These are phyloP conservation scores for Allantophomopsis cytisporea DNA, from an alignment of 2,329 filamentous ascomycete species.

Conservation along the genomic window DNA sequence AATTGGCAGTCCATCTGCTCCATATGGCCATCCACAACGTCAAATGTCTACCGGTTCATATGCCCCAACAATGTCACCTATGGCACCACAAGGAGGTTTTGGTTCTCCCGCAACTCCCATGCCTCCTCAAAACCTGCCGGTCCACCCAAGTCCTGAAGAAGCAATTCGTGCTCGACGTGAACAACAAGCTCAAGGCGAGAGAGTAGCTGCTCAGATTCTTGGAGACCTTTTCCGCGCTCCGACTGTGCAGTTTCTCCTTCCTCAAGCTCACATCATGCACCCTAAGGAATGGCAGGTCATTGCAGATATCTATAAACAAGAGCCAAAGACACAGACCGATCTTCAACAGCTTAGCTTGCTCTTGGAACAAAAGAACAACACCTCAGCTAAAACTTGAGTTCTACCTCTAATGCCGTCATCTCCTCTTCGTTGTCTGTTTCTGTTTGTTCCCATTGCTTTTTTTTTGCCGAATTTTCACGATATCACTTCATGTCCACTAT, in stretches of 20 bases:
- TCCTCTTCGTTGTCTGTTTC: no score
- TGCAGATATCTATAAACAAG: conserved; percentile 26
- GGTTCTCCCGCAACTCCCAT: conserved; percentile 7
- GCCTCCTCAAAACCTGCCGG: conserved; percentile 14
- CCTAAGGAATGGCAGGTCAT: conserved; percentile 65
- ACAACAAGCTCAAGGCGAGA: conserved; percentile 35
- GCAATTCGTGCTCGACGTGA: conserved; percentile 23
- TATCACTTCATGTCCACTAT: neutral
- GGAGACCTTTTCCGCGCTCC: conserved; percentile 46
- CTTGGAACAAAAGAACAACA: conserved; percentile 32
- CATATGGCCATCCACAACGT: conserved; percentile 22
- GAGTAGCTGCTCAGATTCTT: conserved; percentile 47
- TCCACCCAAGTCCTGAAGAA: conserved; percentile 12
- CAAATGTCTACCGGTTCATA: conserved; percentile 31
- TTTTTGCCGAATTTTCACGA: neutral
- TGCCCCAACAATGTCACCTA: conserved; percentile 35
- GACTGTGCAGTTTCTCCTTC: conserved; percentile 55
- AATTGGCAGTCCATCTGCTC: conserved; percentile 18
- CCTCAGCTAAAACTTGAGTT: conserved; percentile 1
- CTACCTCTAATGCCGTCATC: neutral
- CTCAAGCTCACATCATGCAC: conserved; percentile 54
- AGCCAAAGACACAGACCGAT: conserved; percentile 14
- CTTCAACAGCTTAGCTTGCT: conserved; percentile 39
- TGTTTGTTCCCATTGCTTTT: neutral
- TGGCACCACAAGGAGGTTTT: conserved; percentile 25